Evolutionary conservation across 495 filamentous ascomycete genomes (phyloP), one percentile per base, ranked within the genome.

Genomic region (Penicillium bovifimosum): DNA sequence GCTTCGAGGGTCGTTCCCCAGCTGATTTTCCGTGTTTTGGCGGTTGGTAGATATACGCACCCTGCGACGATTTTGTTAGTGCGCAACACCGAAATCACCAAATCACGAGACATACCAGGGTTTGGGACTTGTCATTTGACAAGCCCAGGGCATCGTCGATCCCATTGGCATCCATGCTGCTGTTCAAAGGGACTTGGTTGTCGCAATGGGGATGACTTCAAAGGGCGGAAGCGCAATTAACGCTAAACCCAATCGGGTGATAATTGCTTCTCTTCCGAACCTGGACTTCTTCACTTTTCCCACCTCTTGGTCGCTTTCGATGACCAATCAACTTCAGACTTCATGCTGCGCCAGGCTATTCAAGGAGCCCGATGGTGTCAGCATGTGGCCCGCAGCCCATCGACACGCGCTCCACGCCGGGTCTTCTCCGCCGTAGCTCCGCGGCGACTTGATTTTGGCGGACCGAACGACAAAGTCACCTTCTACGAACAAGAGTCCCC

Each of bases 31-130:
- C 51, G 31, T 62, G 46, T 51, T 74, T 69, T 41, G 69, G 65
- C 11, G 82, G 80, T 35, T 77, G 75, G 65, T 88, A 91, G 55
- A 91, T 72, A 64, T 88, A 91, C 46, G 86, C 82, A 31, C 76
- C 79, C 86, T 91, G 34, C 6, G 9, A 31, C 28, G 48, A 24
- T 50, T 45, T 24, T 45, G 55, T 64, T 51, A 64, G 56, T 49
- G 20, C 32, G 40, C 20, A 35, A 27, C 31, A 24, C 14, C 16
- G 24, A 29, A n/a, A 5, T 26, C 16, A 18, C 18, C 5, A 29
- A 35, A 10, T 45, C 6, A 3, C 2, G 45, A 29, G 20, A 62
- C 53, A 26, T 69, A 83, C 80, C 67, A 79, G 73, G 35, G 75
- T 76, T 41, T 79, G 77, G 34, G 72, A 67, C 54, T 56, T 59